Base-by-base conservation (phyloP, 2,329 filamentous ascomycete species). In the Hymenoscyphus albidus region DNA sequence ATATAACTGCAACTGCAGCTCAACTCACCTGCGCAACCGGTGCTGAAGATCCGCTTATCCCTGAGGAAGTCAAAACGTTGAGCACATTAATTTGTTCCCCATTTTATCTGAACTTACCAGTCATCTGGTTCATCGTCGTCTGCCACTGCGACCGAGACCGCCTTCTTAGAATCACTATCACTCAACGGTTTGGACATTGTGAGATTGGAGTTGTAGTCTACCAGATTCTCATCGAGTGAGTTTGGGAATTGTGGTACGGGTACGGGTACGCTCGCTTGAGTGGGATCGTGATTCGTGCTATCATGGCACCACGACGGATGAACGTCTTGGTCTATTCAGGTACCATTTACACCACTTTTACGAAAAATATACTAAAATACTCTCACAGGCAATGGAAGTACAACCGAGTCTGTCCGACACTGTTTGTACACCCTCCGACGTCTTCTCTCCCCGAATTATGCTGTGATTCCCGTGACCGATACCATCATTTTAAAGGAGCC, bases 11-110 rank as follows among this genome's bases (percentile, higher is more conserved):
- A 35, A 35, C 35, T 35, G 35, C 31, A 59, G 18, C 51, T 61
- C 44, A 35, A 72, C 80, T 75, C 80, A 96, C 94, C 88, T 78
- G 93, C 86, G 75, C 94, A 98, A 65, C 94, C 95, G 2, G 94
- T 98, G 81, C 92, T 97, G 81, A 92, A 96, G 78, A 98, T 98
- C 75, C 95, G 85, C 84, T 97, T 94, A 81, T 98, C 93, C 94
- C 94, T 98, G 76, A 65, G 42, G 59, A 63, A 60, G 57, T 62
- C 48, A 62, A 48, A 55, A 14, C 54, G 44, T 51, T 51, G 44
- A 51, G 44, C 44, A 27, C 18, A 51, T 40, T 14, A 31, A 18
- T 14, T 42, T 61, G 18, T 12, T 13, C 40, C 1, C 13, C 31
- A 10, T 31, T 32, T 22, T 40, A 4, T 18, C 16, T 40, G 62